Base-by-base conservation (phyloP, 2,329 filamentous ascomycete genomes). In the Claviceps cyperi region DNA sequence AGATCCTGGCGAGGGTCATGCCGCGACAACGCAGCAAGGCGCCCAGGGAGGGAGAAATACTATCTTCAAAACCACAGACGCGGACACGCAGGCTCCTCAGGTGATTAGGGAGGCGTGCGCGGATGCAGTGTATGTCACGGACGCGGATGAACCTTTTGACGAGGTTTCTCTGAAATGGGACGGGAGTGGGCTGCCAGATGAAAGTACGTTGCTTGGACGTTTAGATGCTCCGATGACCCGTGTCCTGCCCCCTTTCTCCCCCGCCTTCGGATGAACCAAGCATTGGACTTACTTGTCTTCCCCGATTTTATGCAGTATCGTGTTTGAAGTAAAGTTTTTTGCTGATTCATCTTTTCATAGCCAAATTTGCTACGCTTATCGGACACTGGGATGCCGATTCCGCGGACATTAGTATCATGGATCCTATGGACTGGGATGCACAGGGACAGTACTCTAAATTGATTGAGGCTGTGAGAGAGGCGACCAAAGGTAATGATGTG, bases 71-170 rank as follows among this genome's bases (percentile, higher is more conserved):
- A 62, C 74, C 28, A 66, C 67, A 44, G 76, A 80, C 57, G 58
- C 71, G 53, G 73, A 75, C 55, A 72, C 75, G 48, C 65, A 74
- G 52, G 74, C 89, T 49, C 86, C 89, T 6, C 66, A 70, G 47
- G 66, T 68, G 3, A 72, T 90, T 49, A 65, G 68, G 50, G 64
- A 68, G 40, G 72, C 69, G 7, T 68, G 67, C 49, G 70, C 73
- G 47, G 68, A 75, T 47, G 76, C 73, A 43, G 81, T 83, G 61
- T 94, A 92, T 65, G 66, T 78, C 15, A 92, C 84, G 54, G 90
- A 95, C 52, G 80, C 86, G 32, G 89, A 95, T 63, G 87, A 94
- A 71, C 82, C 84, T 4, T 95, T 94, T 65, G 80, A 85, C 63
- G 79, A 81, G 3, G 86, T 95, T 5, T 79, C 76, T 49, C 64